Percentiles rank a stretch among this genome's conserved stretches.
These are phyloP conservation scores for Kalmusia sp. DNA, from an alignment of 2,329 filamentous ascomycete genomes.

Conservation along the genomic window DNA sequence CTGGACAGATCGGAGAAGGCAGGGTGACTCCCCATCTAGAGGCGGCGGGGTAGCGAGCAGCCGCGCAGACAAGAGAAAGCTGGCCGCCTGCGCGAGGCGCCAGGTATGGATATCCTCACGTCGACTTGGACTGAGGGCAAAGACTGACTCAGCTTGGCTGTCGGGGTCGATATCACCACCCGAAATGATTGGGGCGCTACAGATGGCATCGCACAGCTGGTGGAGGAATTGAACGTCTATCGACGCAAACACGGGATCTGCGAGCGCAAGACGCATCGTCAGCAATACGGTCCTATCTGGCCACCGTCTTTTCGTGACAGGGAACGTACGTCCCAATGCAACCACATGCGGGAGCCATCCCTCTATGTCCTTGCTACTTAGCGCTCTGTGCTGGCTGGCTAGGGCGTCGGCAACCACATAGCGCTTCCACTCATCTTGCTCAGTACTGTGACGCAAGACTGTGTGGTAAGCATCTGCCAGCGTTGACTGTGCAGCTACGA, in stretches of 20 bases:
- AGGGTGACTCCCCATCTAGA: neutral
- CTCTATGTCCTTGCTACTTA: too few relatives aligned
- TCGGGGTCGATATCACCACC: neutral
- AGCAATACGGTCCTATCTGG: neutral
- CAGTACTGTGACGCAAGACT: too few relatives aligned
- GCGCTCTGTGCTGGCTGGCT: too few relatives aligned
- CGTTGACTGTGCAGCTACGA: neutral
- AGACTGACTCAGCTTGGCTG: neutral
- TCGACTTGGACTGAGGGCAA: neutral
- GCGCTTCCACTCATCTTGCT: too few relatives aligned
- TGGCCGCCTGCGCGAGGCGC: neutral
- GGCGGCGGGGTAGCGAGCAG: neutral
- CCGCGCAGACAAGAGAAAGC: neutral
- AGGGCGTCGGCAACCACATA: too few relatives aligned
- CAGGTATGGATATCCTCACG: neutral
- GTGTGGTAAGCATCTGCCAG: too few relatives aligned
- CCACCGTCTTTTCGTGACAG: neutral
- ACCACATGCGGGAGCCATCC: neutral
- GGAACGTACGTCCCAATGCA: too few relatives aligned
- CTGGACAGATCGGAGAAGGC: neutral
- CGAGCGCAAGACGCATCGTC: neutral
- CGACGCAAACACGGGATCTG: neutral
- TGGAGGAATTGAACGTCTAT: neutral
- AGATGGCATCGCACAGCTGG: neutral
- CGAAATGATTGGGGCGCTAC: neutral